phyloP scores from a whole-genome alignment of 1,139 yeast genomes.

The Candida sanyaensis region DNA sequence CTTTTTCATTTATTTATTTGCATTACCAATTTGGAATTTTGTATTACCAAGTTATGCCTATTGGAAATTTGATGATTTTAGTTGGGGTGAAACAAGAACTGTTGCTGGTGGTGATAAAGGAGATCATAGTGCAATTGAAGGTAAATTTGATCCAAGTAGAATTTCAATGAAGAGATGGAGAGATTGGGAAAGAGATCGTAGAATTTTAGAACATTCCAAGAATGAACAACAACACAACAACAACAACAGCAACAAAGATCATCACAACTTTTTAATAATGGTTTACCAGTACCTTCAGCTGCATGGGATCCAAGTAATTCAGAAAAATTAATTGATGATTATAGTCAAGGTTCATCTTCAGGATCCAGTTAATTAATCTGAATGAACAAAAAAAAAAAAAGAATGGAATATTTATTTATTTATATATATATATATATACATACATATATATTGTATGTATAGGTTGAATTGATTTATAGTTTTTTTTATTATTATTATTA shows the following conservation, averaged over 20 bases:
- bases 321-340: conserved; percentile 27
- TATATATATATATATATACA: too few species aligned
- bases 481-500: too few species aligned
- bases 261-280: conserved; percentile 7
- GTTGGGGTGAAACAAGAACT: conserved; percentile 97
- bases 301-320: conserved; percentile 50
- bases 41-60: conserved; percentile 85
- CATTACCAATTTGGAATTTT: conserved; percentile 95
- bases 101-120: conserved; percentile 73
- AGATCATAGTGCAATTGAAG: conserved; percentile 67
- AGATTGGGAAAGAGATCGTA: conserved; percentile 79
- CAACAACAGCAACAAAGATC: too few species aligned
- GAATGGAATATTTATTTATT: too few species aligned
- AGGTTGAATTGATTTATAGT: background rate
- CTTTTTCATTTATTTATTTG: conserved; percentile 77
- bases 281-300: conserved; percentile 43
- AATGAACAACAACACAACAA: too few species aligned
- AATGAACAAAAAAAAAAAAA: background rate
- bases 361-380: conserved; percentile 10
- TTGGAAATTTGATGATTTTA: conserved; percentile 98
- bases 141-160: conserved; percentile 85
- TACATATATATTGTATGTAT: background rate
- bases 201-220: conserved; percentile 22
- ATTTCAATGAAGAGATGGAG: conserved; percentile 93
- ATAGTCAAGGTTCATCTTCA: conserved; percentile 29